Evolutionary conservation across 371 early-diverging fungal species (phyloP).

Genomic region (Lichtheimia hyalospora): DNA sequence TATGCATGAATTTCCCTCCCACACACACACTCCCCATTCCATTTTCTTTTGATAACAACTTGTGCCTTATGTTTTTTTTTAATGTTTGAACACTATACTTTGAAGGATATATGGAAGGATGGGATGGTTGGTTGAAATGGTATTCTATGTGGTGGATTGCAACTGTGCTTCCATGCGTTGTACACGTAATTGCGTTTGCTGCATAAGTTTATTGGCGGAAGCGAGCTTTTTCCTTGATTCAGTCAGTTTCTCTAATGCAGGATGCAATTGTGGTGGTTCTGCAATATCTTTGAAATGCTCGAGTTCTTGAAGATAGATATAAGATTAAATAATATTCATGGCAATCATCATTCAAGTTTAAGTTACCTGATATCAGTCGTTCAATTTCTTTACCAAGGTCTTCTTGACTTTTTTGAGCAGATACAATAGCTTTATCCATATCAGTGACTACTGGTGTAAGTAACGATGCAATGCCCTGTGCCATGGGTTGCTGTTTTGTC

Average conservation of each 20-base stretch:
- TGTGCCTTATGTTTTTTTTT: conserved; percentile 4
- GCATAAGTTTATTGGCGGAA: conserved; percentile 42
- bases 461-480: conserved; percentile 44
- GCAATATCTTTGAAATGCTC: conserved; percentile 53
- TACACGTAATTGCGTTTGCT: conserved; percentile 50
- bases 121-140: no score
- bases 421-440: conserved; percentile 53
- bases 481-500: neutral
- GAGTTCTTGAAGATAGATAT: conserved; percentile 26
- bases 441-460: conserved; percentile 52
- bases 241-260: conserved; percentile 47
- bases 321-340: neutral
- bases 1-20: no score
- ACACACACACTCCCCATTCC: no score
- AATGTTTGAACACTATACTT: neutral
- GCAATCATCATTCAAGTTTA: neutral
- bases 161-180: conserved; percentile 35
- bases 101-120: no score
- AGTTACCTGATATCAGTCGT: conserved; percentile 51
- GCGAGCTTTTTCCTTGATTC: conserved; percentile 51
- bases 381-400: conserved; percentile 62
- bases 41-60: no score
- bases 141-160: neutral
- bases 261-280: conserved; percentile 54
- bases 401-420: conserved; percentile 53